These are phyloP conservation scores for Biscutella auriculata DNA, from an alignment of 441 rosid species.

Conservation along the genomic window DNA sequence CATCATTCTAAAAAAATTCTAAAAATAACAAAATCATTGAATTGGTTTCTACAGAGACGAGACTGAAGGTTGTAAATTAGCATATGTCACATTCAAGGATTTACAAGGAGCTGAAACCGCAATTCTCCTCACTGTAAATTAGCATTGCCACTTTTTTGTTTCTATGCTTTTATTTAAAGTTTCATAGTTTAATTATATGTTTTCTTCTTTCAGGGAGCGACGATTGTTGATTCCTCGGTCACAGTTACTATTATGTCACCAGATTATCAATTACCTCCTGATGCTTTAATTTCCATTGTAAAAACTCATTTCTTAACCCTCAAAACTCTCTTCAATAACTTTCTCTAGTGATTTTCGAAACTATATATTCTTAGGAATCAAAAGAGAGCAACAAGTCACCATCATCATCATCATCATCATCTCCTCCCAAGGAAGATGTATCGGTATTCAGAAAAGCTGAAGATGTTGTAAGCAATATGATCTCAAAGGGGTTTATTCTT, in stretches of 20 bases:
- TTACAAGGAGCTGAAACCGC: conserved; percentile 88
- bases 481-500: conserved; percentile 68
- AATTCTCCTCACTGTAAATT: conserved; percentile 68
- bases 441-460: conserved; percentile 69
- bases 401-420: too few relatives aligned
- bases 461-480: conserved; percentile 71
- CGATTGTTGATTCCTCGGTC: conserved; percentile 69
- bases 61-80: conserved; percentile 44
- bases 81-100: conserved; percentile 79
- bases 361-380: neutral
- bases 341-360: neutral
- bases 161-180: too few relatives aligned
- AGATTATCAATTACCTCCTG: conserved; percentile 61
- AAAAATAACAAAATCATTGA: neutral
- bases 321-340: neutral
- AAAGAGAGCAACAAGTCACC: conserved; percentile 3
- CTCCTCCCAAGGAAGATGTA: conserved; percentile 30
- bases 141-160: too few relatives aligned
- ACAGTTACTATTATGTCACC: conserved; percentile 44
- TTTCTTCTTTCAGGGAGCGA: conserved; percentile 92
- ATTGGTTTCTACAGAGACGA: conserved; percentile 28
- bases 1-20: neutral
- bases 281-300: conserved; percentile 21
- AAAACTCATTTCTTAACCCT: neutral
- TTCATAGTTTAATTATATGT: too few relatives aligned